Evolutionary conservation across 768 basidiomycete species (phyloP), one percentile per base, ranked within the genome.

Genomic region (Podaxis mareebaensis): DNA sequence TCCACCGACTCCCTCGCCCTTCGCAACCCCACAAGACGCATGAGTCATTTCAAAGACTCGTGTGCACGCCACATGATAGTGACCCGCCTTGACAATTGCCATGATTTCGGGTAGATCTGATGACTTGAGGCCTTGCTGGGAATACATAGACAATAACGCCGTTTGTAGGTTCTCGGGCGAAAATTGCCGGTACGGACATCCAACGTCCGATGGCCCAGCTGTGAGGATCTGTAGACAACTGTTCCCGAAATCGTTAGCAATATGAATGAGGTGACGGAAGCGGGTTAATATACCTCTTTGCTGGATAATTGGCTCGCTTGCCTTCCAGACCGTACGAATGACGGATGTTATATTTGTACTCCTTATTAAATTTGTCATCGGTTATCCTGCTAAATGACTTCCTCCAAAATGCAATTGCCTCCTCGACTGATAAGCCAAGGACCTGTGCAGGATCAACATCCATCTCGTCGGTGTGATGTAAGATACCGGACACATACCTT

Each of bases 351-450:
- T 99, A 99, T 69, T 87, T 90, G 82, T 98, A 90, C 72, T 97
- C 92, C 73, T 99, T 99, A 80, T 96, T 96, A 77, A 99, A 99
- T 73, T 94, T 90, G 77, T 98, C 95, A 63, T 98, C 96, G 10
- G 89, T 87, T 60, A 93, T 86, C 28, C 77, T 79, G 65, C 80
- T 86, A 73, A 96, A 97, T 26, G 92, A 89, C 71, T 88, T 92
- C 59, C 93, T 81, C 97, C 97, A 99, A 75, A 97, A 99, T 10
- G 83, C 77, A 53, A 98, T 73, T 1, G 97, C 95, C 76, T 99
- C 97, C 15, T 99, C 96, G 39, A 99, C 86, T 0, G 96, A 90
- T 62, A 99, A 76, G 7, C 97, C 97, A 61, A 99, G 79, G 1
- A 93, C 92, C 96, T 97, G 70, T 22, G n/a, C 38, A 40, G 22